Base-by-base conservation (phyloP, 306 rosid species). In the Amphicarpaea edgeworthii region DNA sequence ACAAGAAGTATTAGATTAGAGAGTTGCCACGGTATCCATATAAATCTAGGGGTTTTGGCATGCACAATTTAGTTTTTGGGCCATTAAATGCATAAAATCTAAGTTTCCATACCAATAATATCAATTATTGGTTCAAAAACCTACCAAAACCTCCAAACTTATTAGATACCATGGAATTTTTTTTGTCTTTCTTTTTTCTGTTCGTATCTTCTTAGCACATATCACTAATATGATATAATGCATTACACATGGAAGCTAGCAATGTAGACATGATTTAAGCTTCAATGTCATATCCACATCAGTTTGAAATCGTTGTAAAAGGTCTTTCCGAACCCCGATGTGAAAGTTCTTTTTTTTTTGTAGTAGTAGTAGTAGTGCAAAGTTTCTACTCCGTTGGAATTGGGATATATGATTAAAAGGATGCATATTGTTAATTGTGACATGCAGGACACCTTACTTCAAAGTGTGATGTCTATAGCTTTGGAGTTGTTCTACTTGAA, bases 391-490 rank as follows among this genome's bases (percentile, higher is more conserved):
- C 14, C 23, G n/a, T 60, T 30, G 6, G 23, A n/a, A n/a, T 16
- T 60, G 23, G 40, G 2, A 7, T 34, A 8, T 34, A 6, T 7
- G 7, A 10, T 20, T 40, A 64, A 69, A 37, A 61, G 12, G 2
- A 53, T 77, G 17, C 8, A 23, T 80, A 55, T 41, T 30, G 8
- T 45, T 12, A 58, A n/a, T n/a, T n/a, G n/a, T n/a, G n/a, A n/a
- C n/a, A n/a, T n/a, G n/a, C 81, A 92, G 97, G 97, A 12, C 91
- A 83, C 57, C 87, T 89, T 1, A 88, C 85, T 21, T 17, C 84
- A 0, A 92, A 86, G 74, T 89, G 95, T 28, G 93, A 90, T 67
- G 93, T 92, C 0, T 92, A 88, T 2, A 90, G 97, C 32, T 92
- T 90, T 21, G 96, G 97, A 1, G 87, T 92, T 17, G 91, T 92